Conservation (phyloP, 108 stramenopile species). For the Discostella stelligeroides region DNA sequence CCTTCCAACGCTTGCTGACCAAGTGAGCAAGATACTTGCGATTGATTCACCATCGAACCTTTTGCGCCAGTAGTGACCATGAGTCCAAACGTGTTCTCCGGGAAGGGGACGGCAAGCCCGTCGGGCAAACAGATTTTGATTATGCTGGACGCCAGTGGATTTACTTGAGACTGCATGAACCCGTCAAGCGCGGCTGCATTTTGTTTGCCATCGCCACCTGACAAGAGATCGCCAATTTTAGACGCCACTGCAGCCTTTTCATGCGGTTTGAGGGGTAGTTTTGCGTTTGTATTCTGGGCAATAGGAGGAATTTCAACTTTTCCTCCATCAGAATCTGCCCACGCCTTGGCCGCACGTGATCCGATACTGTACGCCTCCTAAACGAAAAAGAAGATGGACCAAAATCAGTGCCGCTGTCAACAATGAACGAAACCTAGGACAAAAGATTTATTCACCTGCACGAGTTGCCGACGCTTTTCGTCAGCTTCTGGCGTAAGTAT, state of each 20-base stretch:
- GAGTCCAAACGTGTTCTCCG: conserved; percentile 94
- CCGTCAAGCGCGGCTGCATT: conserved; percentile 92
- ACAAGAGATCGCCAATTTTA: conserved; percentile 77
- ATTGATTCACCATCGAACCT: conserved; percentile 98
- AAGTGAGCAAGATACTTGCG: conserved; percentile 97
- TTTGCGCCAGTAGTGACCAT: conserved; percentile 99
- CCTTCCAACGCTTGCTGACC: conserved; percentile 99
- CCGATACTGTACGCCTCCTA: conserved; percentile 83
- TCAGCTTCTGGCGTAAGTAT: conserved; percentile 90
- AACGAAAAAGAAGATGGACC: not conserved
- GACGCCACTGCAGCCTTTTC: conserved; percentile 79
- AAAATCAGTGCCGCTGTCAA: not conserved
- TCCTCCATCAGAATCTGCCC: conserved; percentile 93
- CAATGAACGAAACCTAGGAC: not conserved
- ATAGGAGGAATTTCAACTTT: conserved; percentile 79
- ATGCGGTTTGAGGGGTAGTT: conserved; percentile 73
- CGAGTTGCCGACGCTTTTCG: conserved; percentile 60
- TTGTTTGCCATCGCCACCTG: conserved; percentile 80
- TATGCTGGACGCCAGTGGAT: conserved; percentile 90
- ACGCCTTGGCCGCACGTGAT: conserved; percentile 84
- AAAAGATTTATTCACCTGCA: conserved; percentile 47
- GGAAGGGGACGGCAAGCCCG: conserved; percentile 97
- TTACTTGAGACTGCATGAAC: conserved; percentile 94
- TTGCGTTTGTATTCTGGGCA: conserved; percentile 48
- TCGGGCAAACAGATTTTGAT: conserved; percentile 96